Evolutionary conservation across 23 red algal genomes (phyloP).

Genomic region (Chondrus crispus): DNA sequence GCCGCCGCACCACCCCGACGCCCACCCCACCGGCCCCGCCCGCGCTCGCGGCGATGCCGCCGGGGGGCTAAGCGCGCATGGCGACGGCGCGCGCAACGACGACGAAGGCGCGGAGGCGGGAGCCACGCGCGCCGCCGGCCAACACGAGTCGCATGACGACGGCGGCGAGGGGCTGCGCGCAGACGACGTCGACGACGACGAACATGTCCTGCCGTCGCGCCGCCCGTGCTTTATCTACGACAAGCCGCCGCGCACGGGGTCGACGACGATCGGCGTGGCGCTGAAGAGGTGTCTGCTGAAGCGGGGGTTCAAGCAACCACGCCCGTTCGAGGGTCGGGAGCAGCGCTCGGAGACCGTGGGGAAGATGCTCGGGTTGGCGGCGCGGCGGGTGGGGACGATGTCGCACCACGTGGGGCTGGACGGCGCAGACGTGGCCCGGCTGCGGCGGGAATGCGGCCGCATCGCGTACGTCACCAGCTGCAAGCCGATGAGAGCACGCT

Average conservation of each 20-base stretch:
- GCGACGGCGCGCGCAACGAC: too few species aligned
- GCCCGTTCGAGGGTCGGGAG: neutral
- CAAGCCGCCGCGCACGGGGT: constrained; percentile 24
- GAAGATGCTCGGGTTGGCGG: constrained; percentile 1
- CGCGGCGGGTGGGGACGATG: neutral
- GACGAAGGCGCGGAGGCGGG: too few species aligned
- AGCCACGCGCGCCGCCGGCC: too few species aligned
- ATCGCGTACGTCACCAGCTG: constrained; percentile 15
- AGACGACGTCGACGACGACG: too few species aligned
- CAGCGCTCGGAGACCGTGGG: neutral
- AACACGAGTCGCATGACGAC: too few species aligned
- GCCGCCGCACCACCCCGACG: too few species aligned
- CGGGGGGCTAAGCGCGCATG: too few species aligned
- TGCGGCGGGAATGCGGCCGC: neutral
- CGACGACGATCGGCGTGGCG: constrained; percentile 10
- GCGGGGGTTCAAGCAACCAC: constrained; percentile 23
- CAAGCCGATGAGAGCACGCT: neutral
- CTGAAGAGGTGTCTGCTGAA: neutral
- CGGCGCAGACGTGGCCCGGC: neutral
- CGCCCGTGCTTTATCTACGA: constrained; percentile 20
- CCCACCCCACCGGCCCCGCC: too few species aligned
- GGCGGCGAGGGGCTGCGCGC: too few species aligned
- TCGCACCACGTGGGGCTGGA: constrained; percentile 31
- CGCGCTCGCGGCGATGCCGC: too few species aligned
- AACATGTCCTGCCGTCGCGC: too few species aligned